Evolutionary conservation across 2,329 filamentous ascomycete genomes (phyloP).

Genomic region (Nemania sp.): DNA sequence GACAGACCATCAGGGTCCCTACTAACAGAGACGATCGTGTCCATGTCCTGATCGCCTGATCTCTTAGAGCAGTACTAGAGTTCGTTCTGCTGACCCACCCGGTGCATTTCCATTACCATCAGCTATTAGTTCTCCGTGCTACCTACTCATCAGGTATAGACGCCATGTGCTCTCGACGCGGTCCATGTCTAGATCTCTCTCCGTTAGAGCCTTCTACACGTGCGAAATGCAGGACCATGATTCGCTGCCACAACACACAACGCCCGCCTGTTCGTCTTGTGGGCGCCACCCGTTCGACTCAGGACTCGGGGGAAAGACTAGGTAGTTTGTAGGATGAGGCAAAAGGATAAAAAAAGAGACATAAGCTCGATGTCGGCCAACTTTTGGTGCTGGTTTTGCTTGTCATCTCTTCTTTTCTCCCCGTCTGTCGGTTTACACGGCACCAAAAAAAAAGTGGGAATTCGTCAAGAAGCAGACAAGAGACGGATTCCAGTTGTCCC

Average conservation of each 20-base stretch:
- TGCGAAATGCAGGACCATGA: slow-evolving; percentile 45
- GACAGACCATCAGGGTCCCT: neutral
- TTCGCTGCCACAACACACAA: slow-evolving; percentile 42
- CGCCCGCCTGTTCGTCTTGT: slow-evolving; percentile 33
- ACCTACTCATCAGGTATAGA: slow-evolving; percentile 10
- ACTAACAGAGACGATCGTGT: neutral
- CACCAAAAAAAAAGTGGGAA: slow-evolving; percentile 9
- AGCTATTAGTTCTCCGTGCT: slow-evolving; percentile 6
- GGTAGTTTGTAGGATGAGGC: neutral
- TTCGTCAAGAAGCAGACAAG: neutral
- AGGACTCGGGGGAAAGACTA: neutral
- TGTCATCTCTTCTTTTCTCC: slow-evolving; percentile 1
- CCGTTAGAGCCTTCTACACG: slow-evolving; percentile 42
- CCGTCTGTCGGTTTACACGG: slow-evolving; percentile 15
- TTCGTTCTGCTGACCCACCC: slow-evolving; percentile 30
- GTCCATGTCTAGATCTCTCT: slow-evolving; percentile 12
- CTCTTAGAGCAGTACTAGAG: neutral
- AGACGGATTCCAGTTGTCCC: neutral
- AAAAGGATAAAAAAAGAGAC: neutral
- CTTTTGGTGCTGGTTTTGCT: neutral
- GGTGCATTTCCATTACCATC: neutral
- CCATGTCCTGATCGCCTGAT: slow-evolving; percentile 28
- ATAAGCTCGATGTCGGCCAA: slow-evolving; percentile 11
- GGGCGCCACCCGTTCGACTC: slow-evolving; percentile 14
- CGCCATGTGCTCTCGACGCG: slow-evolving; percentile 32